Conservation (phyloP, 306 rosid genomes). For the Pyrus bretschneideri region DNA sequence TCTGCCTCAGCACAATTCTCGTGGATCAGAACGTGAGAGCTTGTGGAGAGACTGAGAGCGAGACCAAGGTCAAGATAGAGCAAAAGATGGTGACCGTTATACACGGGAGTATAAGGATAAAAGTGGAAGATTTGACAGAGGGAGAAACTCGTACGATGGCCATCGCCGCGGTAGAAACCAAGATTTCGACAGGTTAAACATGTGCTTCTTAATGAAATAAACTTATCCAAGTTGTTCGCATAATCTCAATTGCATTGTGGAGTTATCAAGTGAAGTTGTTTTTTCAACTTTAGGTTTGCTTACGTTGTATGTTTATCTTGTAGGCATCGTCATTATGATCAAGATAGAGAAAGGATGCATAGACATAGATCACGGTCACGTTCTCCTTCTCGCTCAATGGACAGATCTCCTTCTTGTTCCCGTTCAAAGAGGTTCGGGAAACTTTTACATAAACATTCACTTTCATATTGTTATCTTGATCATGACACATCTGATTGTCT, state of each 20-base stretch:
- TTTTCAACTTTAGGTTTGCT: not conserved
- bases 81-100: constrained; percentile 24
- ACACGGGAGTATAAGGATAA: constrained; percentile 42
- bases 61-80: constrained; percentile 40
- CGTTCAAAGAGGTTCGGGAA: constrained; percentile 37
- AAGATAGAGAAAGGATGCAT: constrained; percentile 48
- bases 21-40: constrained; percentile 46
- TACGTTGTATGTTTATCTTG: constrained; percentile 6
- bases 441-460: not conserved
- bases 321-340: constrained; percentile 39
- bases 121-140: constrained; percentile 32
- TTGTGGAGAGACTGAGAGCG: constrained; percentile 36
- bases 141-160: constrained; percentile 36
- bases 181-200: constrained; percentile 48
- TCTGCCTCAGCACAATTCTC: constrained; percentile 33
- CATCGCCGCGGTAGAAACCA: constrained; percentile 28
- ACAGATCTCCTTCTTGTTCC: constrained; percentile 47
- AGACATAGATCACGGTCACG: constrained; percentile 36
- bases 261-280: not conserved
- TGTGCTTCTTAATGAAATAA: not conserved
- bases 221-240: not conserved
- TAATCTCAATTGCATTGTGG: not conserved
- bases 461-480: not conserved
- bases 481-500: not conserved
- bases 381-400: constrained; percentile 36